These are phyloP conservation scores for Phytophthora pini DNA, from an alignment of 352 stramenopile species.

Conservation along the genomic window DNA sequence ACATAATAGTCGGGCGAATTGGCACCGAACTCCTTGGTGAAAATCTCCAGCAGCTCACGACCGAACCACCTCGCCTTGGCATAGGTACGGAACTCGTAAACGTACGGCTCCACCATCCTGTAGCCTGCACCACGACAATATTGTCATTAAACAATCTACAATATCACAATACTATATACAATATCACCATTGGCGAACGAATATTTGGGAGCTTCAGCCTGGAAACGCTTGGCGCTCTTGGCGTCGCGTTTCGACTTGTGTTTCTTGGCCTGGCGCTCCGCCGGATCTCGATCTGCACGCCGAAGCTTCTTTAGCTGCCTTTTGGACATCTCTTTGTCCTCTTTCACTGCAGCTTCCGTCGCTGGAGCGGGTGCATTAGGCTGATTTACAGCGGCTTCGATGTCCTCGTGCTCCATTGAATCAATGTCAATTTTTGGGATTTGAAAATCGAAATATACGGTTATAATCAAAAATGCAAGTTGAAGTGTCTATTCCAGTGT, in stretches of 20 bases:
- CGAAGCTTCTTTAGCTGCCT: constrained; percentile 57
- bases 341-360: constrained; percentile 4
- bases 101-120: constrained; percentile 92
- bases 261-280: constrained; percentile 51
- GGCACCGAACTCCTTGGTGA: constrained; percentile 85
- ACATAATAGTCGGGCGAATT: constrained; percentile 90
- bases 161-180: constrained; percentile 8
- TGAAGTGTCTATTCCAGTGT: constrained; percentile 49
- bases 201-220: constrained; percentile 60
- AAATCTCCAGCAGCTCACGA: constrained; percentile 93
- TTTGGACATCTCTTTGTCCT: constrained; percentile 39
- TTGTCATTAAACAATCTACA: constrained; percentile 3
- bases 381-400: background rate
- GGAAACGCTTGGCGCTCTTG: constrained; percentile 48
- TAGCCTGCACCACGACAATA: constrained; percentile 55
- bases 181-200: constrained; percentile 55
- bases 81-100: constrained; percentile 96
- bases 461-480: background rate
- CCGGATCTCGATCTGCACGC: constrained; percentile 35
- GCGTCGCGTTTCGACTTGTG: constrained; percentile 56
- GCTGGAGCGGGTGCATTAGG: background rate
- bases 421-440: constrained; percentile 12
- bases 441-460: constrained; percentile 1
- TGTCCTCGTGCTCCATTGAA: constrained; percentile 17
- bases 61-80: constrained; percentile 96